Evolutionary conservation across 768 basidiomycete genomes (phyloP), one percentile per base, ranked within the genome.

Genomic region (Lentinula guzmanii): DNA sequence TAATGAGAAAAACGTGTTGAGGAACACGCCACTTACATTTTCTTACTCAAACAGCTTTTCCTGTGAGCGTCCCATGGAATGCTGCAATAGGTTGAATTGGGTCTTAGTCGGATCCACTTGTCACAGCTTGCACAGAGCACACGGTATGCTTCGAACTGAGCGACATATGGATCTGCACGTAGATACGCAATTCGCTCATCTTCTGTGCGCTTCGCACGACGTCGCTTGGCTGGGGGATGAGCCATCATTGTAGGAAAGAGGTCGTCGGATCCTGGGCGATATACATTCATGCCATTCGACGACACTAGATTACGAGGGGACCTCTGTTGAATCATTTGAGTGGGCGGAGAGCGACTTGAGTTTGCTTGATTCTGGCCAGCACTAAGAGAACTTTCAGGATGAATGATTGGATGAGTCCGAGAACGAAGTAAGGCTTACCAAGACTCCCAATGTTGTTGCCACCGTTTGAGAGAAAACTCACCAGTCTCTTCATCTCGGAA

Each of bases 21-120:
- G 33, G 2, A 50, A 45, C 8, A 11, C 11, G 16, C 13, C 16
- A 76, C 86, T 63, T 69, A 88, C 89, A 84, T 81, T 71, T 89
- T 89, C 76, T 89, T 91, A 1, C 88, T 85, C 51, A 92, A 73
- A 72, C 90, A 91, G 69, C 87, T 89, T 75, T 90, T 91, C 45
- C 90, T 77, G 68, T 92, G 90, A 3, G 90, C 90, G 69, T 91
- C 89, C 90, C 90, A 92, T 0, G 90, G 90, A 58, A 92, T 91
- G n/a, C 86, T 88, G 68, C 90, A 93, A 67, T 91, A 93, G 0
- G 90, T 91, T 58, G 90, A 91, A 70, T 93, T 93, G 48, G 90
- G 89, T 7, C 90, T 81, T n/a, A 92, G 77, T 15, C 91, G 81
- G 64, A 92, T 91, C 90, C 90, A 92, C 70, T 90, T 91, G 71